Evolutionary conservation across 495 filamentous ascomycete genomes (phyloP).

Genomic region (Penicillium cosmopolitanum): DNA sequence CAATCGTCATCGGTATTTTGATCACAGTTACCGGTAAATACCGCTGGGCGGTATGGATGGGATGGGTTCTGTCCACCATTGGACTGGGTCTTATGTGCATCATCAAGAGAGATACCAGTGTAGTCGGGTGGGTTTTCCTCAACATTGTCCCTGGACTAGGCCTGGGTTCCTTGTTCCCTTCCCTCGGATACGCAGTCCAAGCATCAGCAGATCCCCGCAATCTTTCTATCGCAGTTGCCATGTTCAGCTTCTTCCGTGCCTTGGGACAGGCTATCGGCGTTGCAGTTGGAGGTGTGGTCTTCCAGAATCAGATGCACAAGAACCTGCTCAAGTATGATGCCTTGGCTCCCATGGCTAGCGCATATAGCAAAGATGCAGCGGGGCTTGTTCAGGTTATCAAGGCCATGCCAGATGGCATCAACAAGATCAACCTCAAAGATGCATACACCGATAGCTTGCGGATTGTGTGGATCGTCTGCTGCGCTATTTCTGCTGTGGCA

Average conservation of each 20-base stretch:
- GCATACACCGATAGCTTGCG: constrained; percentile 61
- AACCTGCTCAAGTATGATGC: constrained; percentile 47
- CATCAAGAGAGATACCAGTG: constrained; percentile 47
- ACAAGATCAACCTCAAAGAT: constrained; percentile 49
- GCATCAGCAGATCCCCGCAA: constrained; percentile 47
- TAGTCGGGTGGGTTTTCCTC: constrained; percentile 49
- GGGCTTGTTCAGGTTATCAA: constrained; percentile 63
- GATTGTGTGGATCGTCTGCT: constrained; percentile 60
- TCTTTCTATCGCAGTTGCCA: constrained; percentile 52
- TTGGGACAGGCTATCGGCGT: constrained; percentile 59
- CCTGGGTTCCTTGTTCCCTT: constrained; percentile 52
- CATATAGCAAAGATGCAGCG: constrained; percentile 60
- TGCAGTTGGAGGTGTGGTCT: constrained; percentile 60
- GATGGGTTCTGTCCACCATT: constrained; percentile 54
- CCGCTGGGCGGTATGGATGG: constrained; percentile 54
- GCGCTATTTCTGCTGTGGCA: constrained; percentile 54
- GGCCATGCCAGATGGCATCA: constrained; percentile 46
- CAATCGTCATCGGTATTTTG: constrained; percentile 50
- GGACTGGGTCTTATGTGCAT: constrained; percentile 51
- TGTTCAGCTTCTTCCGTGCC: constrained; percentile 60
- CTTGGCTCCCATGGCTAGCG: constrained; percentile 47
- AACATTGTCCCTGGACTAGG: constrained; percentile 53
- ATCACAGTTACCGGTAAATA: constrained; percentile 52
- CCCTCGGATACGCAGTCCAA: constrained; percentile 52
- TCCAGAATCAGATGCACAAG: constrained; percentile 60